Evolutionary conservation across 441 rosid species (phyloP), one percentile per base, ranked within the genome.

Genomic region (Adansonia grandidieri): DNA sequence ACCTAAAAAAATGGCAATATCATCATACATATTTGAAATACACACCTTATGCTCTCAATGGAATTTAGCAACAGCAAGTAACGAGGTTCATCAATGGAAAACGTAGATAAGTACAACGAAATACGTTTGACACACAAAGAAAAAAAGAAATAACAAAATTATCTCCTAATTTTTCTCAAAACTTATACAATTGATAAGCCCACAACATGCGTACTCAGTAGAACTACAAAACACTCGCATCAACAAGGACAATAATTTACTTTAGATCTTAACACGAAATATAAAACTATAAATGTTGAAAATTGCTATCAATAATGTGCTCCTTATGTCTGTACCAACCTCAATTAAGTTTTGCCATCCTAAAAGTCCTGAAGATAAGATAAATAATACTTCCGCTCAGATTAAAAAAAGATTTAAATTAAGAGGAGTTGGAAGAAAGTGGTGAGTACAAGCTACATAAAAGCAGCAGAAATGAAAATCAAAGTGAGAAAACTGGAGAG

Each of bases 1-100:
- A 86, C 74, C 94, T 90, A 83, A 24, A 76, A 65, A 70, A 7
- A 60, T 24, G 28, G 63, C 15, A 28, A 71, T 71, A 70, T 37
- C n/a, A 47, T 19, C 50, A n/a, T 32, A 17, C 64, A 53, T 45
- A 51, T 15, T 17, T 24, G 66, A 48, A 48, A 48, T 1, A 2
- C 53, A 48, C 13, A 48, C 10, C 11, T 48, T 48, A 14, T 48
- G 53, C 2, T 48, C 53, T 48, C 53, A 8, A 11, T 4, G 53
- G 53, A 48, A 48, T 48, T 11, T 48, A 17, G 6, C 74, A 48
- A 58, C 20, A 11, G 32, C 13, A 58, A 58, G 63, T 9, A 4
- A 58, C 8, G 13, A 58, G 40, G 42, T 24, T 60, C 44, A 62
- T 62, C 6, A 63, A 1, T 4, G 0, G 42, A 17, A 13, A 63